Percentiles rank a stretch among this genome's conserved stretches.
phyloP scores from a whole-genome alignment of 2,329 filamentous ascomycete species.

The Aspergillus ochraceus region DNA sequence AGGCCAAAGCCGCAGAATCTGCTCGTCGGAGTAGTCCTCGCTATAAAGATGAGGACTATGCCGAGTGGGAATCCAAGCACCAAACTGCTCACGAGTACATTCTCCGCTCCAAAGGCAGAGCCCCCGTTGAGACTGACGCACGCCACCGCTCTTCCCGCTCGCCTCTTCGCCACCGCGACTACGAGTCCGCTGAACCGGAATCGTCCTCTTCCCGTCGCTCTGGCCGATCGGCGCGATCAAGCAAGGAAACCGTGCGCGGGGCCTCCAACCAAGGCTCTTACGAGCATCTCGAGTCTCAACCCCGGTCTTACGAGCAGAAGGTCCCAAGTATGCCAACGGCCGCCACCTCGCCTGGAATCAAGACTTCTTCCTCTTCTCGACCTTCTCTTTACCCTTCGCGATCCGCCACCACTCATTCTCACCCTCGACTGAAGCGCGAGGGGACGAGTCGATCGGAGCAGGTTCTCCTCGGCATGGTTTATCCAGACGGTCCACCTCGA shows the following conservation, averaged over 20 bases:
- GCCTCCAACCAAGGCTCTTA: constrained; percentile 34
- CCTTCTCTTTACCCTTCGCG: constrained; percentile 33
- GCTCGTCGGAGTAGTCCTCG: constrained; percentile 22
- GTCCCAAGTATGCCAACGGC: constrained; percentile 39
- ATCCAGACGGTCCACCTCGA: constrained; percentile 28
- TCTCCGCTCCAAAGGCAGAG: constrained; percentile 28
- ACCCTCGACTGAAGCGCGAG: constrained; percentile 31
- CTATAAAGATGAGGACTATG: constrained; percentile 24
- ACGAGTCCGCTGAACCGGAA: constrained; percentile 34
- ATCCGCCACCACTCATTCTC: constrained; percentile 29
- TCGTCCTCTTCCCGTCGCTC: constrained; percentile 30
- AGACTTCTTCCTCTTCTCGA: constrained; percentile 27
- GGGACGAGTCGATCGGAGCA: constrained; percentile 26
- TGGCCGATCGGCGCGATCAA: constrained; percentile 31
- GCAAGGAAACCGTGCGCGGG: constrained; percentile 23
- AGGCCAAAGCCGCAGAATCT: constrained; percentile 21
- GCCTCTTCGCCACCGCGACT: constrained; percentile 29
- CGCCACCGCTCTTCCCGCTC: constrained; percentile 35
- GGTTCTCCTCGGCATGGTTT: constrained; percentile 28
- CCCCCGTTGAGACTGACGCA: constrained; percentile 22
- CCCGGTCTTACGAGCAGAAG: constrained; percentile 24
- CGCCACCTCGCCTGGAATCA: constrained; percentile 34
- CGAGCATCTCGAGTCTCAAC: constrained; percentile 28
- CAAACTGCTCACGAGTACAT: constrained; percentile 42
- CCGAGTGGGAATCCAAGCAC: constrained; percentile 29